Evolutionary conservation across 805 yeast genomes (phyloP), one percentile per base, ranked within the genome.

Genomic region (Metschnikowia continentalis): DNA sequence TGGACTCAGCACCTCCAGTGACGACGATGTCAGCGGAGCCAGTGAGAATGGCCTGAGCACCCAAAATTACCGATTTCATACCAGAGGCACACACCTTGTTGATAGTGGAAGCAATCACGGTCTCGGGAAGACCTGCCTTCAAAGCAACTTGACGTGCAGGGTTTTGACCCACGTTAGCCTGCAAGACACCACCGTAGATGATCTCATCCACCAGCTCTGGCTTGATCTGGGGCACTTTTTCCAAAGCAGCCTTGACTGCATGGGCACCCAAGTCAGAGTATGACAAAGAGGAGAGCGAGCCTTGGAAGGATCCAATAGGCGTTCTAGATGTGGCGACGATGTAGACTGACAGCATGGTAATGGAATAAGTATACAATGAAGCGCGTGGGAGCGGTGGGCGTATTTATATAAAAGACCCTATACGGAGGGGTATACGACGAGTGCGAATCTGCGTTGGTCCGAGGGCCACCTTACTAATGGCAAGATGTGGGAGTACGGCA

Each of bases 61-160:
- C 99, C 53, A 88, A 71, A 62, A 91, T 90, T 63, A 90, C 83
- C 41, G 97, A 82, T 75, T 94, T 92, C 82, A 91, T 74, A 61
- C 97, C 98, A 11, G 96, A 88, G 39, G 99, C 96, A 77, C 99
- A 94, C 51, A 94, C 98, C 76, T 92, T 92, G 81, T 94, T 94
- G 59, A 92, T 80, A 37, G 97, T 87, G 49, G 97, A 81, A 52
- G 97, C 96, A 44, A 90, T 86, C 49, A 89, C 83, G 54, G 81
- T 75, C 58, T 86, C 83, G 46, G 89, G 82, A 48, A 94, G 78
- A 14, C 98, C 98, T 17, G 98, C 86, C 64, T 84, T 86, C 58
- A 92, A 65, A 14, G 96, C 97, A 51, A 92, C 98, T 75, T 92
- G 99, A 74, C 98, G 86, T 35, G 99, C 99, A 41, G 99, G 98